Evolutionary conservation across 2,329 filamentous ascomycete species (phyloP).

Genomic region (Alternaria sp.): DNA sequence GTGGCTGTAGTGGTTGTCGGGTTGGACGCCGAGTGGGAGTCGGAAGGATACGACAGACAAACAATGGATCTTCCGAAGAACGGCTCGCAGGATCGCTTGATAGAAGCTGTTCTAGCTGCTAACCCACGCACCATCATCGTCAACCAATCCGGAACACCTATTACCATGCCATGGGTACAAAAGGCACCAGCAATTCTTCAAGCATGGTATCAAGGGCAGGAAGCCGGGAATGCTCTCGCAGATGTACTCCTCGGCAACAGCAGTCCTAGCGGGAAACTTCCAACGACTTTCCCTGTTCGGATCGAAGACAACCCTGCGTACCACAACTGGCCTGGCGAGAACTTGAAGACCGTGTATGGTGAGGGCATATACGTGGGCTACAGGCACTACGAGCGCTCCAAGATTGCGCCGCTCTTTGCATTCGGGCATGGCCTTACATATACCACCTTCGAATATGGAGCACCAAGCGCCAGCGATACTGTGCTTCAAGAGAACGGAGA

Average conservation of each 20-base stretch:
- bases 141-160: conserved; percentile 78
- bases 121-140: conserved; percentile 76
- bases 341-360: conserved; percentile 72
- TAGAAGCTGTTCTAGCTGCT: conserved; percentile 68
- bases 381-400: conserved; percentile 71
- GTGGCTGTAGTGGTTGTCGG: conserved; percentile 82
- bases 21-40: conserved; percentile 80
- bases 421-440: conserved; percentile 84
- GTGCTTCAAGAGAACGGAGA: conserved; percentile 57
- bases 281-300: conserved; percentile 71
- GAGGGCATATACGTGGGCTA: conserved; percentile 79
- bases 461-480: conserved; percentile 61
- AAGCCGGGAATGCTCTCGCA: conserved; percentile 81
- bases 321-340: conserved; percentile 77
- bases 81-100: conserved; percentile 69
- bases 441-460: conserved; percentile 73
- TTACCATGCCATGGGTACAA: conserved; percentile 74
- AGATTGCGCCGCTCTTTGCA: conserved; percentile 70
- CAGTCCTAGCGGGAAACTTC: conserved; percentile 78
- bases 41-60: conserved; percentile 71
- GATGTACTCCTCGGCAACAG: conserved; percentile 77
- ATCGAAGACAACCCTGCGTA: conserved; percentile 72
- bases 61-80: conserved; percentile 66
- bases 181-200: conserved; percentile 72
- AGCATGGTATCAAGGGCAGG: conserved; percentile 87